These are phyloP conservation scores for Penicilliopsis zonata DNA, from an alignment of 495 filamentous ascomycete genomes.

Conservation along the genomic window DNA sequence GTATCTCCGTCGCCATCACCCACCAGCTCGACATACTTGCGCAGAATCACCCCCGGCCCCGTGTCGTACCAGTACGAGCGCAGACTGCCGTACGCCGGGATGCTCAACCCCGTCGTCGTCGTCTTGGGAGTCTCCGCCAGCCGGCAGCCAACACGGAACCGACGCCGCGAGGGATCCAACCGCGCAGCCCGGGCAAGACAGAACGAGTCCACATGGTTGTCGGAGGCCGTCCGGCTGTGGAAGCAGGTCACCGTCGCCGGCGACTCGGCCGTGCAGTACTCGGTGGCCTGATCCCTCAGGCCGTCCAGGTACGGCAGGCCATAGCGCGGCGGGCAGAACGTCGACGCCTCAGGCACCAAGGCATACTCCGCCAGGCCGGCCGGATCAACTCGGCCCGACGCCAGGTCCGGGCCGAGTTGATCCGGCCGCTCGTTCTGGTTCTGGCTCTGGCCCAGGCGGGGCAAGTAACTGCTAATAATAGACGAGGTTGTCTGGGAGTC, in stretches of 20 bases:
- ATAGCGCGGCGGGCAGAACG: constrained; percentile 6
- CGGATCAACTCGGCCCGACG: too few relatives aligned
- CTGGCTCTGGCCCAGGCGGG: too few relatives aligned
- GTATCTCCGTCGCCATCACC: constrained; percentile 2
- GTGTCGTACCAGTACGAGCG: constrained; percentile 13
- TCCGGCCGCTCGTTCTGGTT: too few relatives aligned
- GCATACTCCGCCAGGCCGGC: too few relatives aligned
- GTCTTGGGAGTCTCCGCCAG: too few relatives aligned
- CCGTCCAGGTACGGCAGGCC: constrained; percentile 5
- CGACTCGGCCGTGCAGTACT: constrained; percentile 7
- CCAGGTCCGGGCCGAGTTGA: too few relatives aligned
- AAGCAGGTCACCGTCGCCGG: constrained; percentile 12
- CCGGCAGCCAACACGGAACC: constrained; percentile 7
- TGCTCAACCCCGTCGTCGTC: background rate
- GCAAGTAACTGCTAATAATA: too few relatives aligned
- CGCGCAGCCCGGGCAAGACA: constrained; percentile 8
- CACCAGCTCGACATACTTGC: background rate
- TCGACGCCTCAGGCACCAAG: background rate
- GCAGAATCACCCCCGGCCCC: constrained; percentile 4
- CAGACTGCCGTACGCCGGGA: constrained; percentile 2
- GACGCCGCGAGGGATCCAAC: constrained; percentile 2
- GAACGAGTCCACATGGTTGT: constrained; percentile 9
- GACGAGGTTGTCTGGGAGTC: too few relatives aligned
- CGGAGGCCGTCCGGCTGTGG: constrained; percentile 6
- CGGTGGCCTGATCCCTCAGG: constrained; percentile 4